A percentile compares a stretch with the other conserved stretches of the same genome.
Evolutionary conservation across 179 eudicot species (phyloP).

Genomic region (Patellifolia procumbens): DNA sequence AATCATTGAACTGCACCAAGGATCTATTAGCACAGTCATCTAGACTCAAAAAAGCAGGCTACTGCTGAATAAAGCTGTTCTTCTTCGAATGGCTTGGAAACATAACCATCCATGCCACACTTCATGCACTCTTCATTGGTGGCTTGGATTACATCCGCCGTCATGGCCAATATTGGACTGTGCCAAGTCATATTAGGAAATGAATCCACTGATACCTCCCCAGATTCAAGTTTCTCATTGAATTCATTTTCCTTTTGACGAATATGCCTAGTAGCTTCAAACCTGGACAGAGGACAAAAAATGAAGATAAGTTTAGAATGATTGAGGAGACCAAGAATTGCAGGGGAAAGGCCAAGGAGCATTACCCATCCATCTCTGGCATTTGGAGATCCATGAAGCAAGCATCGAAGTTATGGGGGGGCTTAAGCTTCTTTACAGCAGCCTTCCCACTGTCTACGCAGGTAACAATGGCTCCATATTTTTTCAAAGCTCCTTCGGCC

Average conservation of each 20-base stretch:
- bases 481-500: constrained; percentile 84
- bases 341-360: not conserved
- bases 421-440: constrained; percentile 60
- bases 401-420: constrained; percentile 82
- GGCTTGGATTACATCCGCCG: constrained; percentile 97
- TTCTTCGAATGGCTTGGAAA: constrained; percentile 83
- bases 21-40: constrained; percentile 18
- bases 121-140: constrained; percentile 64
- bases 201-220: constrained; percentile 41
- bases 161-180: constrained; percentile 93
- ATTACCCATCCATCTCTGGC: constrained; percentile 99
- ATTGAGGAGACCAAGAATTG: constrained; percentile 1
- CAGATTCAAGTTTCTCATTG: constrained; percentile 51
- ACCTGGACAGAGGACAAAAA: constrained; percentile 39
- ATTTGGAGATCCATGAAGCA: constrained; percentile 99
- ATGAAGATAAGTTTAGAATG: not conserved
- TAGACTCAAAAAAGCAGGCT: constrained; percentile 64
- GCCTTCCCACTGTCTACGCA: constrained; percentile 78
- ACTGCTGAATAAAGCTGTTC: constrained; percentile 73
- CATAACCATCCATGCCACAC: constrained; percentile 90
- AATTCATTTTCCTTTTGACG: constrained; percentile 57
- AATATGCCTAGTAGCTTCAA: constrained; percentile 74
- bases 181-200: constrained; percentile 53
- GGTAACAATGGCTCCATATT: constrained; percentile 75
- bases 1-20: not conserved